Base-by-base conservation (phyloP, 768 basidiomycete genomes). In the Tylopilus rubrobrunneus region DNA sequence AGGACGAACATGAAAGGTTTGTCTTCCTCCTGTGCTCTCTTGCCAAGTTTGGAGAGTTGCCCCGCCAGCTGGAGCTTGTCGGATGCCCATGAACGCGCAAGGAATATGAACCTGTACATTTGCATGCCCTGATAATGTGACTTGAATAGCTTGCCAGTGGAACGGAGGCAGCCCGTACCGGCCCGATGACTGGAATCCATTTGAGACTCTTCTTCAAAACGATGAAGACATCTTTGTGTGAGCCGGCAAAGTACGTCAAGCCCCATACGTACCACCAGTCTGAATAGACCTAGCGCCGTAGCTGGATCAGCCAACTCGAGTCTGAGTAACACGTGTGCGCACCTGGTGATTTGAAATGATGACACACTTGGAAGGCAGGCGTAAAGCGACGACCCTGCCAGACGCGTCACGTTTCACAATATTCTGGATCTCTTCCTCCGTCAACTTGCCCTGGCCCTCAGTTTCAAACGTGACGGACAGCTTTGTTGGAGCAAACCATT, bases 301-400 rank as follows among this genome's bases (percentile, higher is more conserved):
- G 14, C 10, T 34, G 45, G 43, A 33, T 67, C 29, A 57, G 40
- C n/a, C 47, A 25, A 45, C 4, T 19, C 36, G 23, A 37, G 45
- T 28, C 48, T 49, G 27, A 37, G 45, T n/a, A 37, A 43, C 41
- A 11, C 15, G 34, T 34, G 34, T 15, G 17, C 76, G 44, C 55
- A 92, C 92, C 76, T 95, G 96, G 67, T 99, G 96, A 67, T 99
- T 99, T 14, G 91, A 83, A 62, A 94, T 90, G 57, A 93, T 71
- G 25, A 98, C 86, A 33, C 86, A 80, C 67, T 92, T 86, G 58
- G 80, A 80, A 1, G 93, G 92, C 17, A 97, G 70, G 52, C 84
- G 79, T 49, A 98, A 71, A 8, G 75, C 77, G 3, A 78, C 67
- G 31, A 87, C 77, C 34, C 74, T 72, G 8, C 92, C 91, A 2